Percentiles rank a stretch among this genome's conserved stretches.
phyloP scores from a whole-genome alignment of 169 alveolate species.

The Plasmodium malariae region DNA sequence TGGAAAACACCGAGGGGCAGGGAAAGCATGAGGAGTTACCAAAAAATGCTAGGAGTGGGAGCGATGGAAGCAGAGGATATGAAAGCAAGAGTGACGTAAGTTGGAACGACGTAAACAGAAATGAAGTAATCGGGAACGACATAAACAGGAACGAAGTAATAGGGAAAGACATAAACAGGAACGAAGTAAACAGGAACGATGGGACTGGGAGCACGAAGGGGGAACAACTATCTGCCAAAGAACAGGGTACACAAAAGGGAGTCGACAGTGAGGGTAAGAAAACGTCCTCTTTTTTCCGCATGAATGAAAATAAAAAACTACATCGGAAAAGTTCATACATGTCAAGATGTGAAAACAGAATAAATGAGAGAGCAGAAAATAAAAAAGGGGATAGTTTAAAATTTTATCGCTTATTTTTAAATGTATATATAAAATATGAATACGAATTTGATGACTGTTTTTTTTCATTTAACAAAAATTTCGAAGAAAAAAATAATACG shows the following conservation, averaged over 20 bases:
- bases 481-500: constrained; percentile 3
- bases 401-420: constrained; percentile 67
- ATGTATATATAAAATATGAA: constrained; percentile 73
- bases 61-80: no score
- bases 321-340: no score
- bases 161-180: not conserved
- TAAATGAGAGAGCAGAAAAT: not conserved
- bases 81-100: no score
- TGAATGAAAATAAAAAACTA: no score
- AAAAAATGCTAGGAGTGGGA: not conserved
- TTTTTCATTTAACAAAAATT: not conserved
- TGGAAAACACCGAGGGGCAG: not conserved
- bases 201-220: not conserved
- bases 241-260: not conserved
- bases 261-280: no score
- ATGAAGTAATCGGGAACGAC: not conserved
- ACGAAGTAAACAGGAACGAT: not conserved
- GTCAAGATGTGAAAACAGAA: not conserved
- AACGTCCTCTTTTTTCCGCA: no score
- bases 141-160: not conserved
- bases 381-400: not conserved
- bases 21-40: not conserved
- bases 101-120: no score
- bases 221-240: not conserved
- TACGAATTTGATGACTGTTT: constrained; percentile 39